phyloP scores from a whole-genome alignment of 2,329 filamentous ascomycete species.

The Trichoderma polysporum region DNA sequence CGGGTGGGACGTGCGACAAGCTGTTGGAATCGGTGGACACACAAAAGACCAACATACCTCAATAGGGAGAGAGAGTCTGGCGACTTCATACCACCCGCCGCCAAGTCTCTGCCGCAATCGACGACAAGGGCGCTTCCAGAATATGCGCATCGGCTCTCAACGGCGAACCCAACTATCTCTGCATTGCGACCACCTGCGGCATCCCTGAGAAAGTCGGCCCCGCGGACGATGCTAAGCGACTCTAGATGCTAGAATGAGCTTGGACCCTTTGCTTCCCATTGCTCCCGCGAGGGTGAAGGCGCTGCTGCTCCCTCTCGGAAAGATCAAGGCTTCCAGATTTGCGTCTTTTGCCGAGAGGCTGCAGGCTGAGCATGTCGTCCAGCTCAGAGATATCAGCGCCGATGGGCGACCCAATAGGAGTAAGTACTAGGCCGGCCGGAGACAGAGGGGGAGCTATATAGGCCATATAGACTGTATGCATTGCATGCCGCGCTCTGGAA shows the following conservation, averaged over 20 bases:
- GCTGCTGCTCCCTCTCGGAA: slow-evolving; percentile 81
- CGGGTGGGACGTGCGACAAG: slow-evolving; percentile 21
- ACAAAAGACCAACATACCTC: slow-evolving; percentile 8
- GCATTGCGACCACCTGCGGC: slow-evolving; percentile 4
- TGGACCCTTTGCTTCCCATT: slow-evolving; percentile 86
- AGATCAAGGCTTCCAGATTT: slow-evolving; percentile 80
- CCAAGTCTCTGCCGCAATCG: background rate
- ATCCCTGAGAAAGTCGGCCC: slow-evolving; percentile 3
- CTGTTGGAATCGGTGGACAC: slow-evolving; percentile 16
- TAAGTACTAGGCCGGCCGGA: slow-evolving; percentile 43
- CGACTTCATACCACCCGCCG: background rate
- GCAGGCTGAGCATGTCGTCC: slow-evolving; percentile 75
- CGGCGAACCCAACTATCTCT: background rate
- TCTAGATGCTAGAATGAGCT: slow-evolving; percentile 68
- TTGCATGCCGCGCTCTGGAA: slow-evolving; percentile 23
- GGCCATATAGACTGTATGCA: background rate
- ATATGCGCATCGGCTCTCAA: slow-evolving; percentile 7
- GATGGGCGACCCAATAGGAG: slow-evolving; percentile 84
- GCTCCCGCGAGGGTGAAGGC: slow-evolving; percentile 88
- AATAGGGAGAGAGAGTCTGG: background rate
- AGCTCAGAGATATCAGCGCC: slow-evolving; percentile 81
- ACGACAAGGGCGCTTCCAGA: background rate
- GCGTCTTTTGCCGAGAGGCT: slow-evolving; percentile 74
- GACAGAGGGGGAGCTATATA: background rate
- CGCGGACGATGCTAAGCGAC: slow-evolving; percentile 35